A percentile compares a stretch with the other conserved stretches of the same genome.
phyloP scores from a whole-genome alignment of 495 filamentous ascomycete genomes.

The Podospora australis region DNA sequence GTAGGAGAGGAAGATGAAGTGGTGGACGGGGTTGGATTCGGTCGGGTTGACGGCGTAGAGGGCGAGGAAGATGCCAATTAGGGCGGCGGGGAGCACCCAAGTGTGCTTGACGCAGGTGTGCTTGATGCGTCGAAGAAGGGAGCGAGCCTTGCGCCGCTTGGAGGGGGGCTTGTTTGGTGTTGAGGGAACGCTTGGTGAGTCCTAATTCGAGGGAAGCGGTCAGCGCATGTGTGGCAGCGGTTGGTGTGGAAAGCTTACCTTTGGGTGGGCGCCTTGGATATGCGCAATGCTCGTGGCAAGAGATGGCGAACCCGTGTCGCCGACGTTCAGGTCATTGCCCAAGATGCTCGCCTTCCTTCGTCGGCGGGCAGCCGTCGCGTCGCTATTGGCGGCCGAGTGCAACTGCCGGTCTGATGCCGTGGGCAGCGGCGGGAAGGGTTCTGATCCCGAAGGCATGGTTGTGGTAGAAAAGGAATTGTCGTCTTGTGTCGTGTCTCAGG shows the following conservation, averaged over 20 bases:
- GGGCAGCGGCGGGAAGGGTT: conserved; percentile 43
- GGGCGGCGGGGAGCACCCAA: conserved; percentile 71
- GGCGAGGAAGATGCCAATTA: conserved; percentile 56
- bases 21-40: conserved; percentile 73
- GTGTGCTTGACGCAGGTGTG: conserved; percentile 64
- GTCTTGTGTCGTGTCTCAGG: no score
- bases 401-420: conserved; percentile 37
- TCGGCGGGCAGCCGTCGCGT: conserved; percentile 31
- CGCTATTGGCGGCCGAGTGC: conserved; percentile 14
- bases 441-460: conserved; percentile 21
- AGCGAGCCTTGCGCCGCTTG: conserved; percentile 53
- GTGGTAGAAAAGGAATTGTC: no score
- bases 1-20: conserved; percentile 92
- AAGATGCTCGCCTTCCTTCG: conserved; percentile 45
- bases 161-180: conserved; percentile 39
- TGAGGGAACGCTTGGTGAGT: conserved; percentile 9
- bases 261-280: conserved; percentile 15
- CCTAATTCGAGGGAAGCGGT: conserved; percentile 9
- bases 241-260: conserved; percentile 15
- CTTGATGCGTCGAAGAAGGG: conserved; percentile 59
- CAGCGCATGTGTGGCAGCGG: conserved; percentile 4
- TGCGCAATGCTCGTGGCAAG: conserved; percentile 38
- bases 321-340: conserved; percentile 35
- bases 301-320: conserved; percentile 43
- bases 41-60: conserved; percentile 75